phyloP scores from a whole-genome alignment of 192 early-diverging fungal genomes.

The Diversispora eburnea region DNA sequence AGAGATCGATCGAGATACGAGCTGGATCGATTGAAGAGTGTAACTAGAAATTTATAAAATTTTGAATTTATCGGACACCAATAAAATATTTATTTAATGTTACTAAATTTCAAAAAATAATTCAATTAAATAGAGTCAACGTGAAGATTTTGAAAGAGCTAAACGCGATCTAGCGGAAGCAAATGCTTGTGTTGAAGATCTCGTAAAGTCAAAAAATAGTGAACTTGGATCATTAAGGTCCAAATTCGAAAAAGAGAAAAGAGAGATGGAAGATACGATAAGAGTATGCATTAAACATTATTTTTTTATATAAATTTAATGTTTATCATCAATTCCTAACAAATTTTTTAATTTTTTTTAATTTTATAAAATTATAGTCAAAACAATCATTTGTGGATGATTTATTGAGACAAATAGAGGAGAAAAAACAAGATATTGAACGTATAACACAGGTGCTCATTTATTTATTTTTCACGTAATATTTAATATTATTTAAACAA shows the following conservation, averaged over 20 bases:
- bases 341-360: background rate
- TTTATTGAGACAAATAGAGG: slow-evolving; percentile 17
- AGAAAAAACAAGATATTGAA: slow-evolving; percentile 19
- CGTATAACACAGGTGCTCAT: slow-evolving; percentile 12
- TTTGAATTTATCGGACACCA: background rate
- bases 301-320: slow-evolving; percentile 1
- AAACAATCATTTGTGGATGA: slow-evolving; percentile 24
- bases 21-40: slow-evolving; percentile 36
- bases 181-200: slow-evolving; percentile 69
- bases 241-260: slow-evolving; percentile 81
- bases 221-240: slow-evolving; percentile 80
- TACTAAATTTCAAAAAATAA: background rate
- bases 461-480: too few relatives aligned
- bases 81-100: background rate
- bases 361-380: background rate
- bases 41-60: slow-evolving; percentile 2
- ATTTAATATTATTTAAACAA: too few relatives aligned
- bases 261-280: slow-evolving; percentile 65
- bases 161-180: slow-evolving; percentile 77
- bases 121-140: slow-evolving; percentile 52
- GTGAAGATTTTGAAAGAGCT: slow-evolving; percentile 78
- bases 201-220: slow-evolving; percentile 73
- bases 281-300: slow-evolving; percentile 35
- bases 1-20: slow-evolving; percentile 81
- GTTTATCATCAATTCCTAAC: background rate